Base-by-base conservation (phyloP, 2,329 filamentous ascomycete genomes). In the Colletotrichum coccodes region DNA sequence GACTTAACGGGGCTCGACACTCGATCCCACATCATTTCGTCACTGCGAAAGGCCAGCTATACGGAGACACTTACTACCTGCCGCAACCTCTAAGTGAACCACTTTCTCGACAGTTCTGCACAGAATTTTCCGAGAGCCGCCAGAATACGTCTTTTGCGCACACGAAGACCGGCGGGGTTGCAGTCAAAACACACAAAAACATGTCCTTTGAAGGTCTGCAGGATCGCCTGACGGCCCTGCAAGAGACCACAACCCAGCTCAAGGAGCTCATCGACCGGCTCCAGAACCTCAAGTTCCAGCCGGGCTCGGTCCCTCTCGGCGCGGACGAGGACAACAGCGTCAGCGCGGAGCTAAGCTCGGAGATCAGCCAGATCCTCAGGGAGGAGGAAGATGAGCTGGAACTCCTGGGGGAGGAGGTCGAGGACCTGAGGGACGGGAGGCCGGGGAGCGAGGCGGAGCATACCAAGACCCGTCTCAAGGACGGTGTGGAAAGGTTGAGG, bases 331-430 rank as follows among this genome's bases (percentile, higher is more conserved):
- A 87, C 57, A 82, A 82, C 68, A 85, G 86, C 70, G 84, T 86
- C 40, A 89, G 91, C 64, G 79, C 91, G 23, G 94, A 97, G 80
- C 87, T 98, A 38, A 89, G 90, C 72, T 85, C 89, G 26, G 94
- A 98, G 78, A 97, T 98, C 71, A 90, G 92, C 72, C 90, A 93
- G 75, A 87, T 88, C 21, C 81, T 98, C 70, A 91, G 93, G 73
- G 91, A 93, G 65, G 89, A 92, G 57, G 91, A 97, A 74, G 94
- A 97, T 71, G 94, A 97, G 68, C 87, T 96, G 72, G 95, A 97
- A 78, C 80, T 96, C 21, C 77, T 98, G 38, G 85, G 85, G 54
- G 94, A 96, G 76, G 94, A 97, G 75, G 86, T 94, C 32, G 88
- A 92, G 70, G 94, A 94, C 74, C 80, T 94, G 30, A 84, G 87